phyloP scores from a whole-genome alignment of 257 asterid species.

The Capsicum pubescens region DNA sequence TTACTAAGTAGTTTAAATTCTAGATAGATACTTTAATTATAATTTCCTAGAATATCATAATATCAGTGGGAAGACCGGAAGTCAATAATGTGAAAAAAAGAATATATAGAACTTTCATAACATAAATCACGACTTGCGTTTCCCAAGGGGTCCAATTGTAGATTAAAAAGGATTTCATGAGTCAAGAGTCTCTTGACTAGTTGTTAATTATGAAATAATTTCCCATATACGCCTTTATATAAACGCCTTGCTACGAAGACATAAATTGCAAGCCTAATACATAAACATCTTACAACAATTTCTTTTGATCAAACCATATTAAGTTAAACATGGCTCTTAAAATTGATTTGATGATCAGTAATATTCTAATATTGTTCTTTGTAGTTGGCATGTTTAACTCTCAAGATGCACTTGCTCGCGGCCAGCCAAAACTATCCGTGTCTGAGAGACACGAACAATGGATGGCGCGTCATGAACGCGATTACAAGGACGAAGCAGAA shows the following conservation, averaged over 20 bases:
- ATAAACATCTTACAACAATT: background rate
- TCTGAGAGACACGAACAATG: slow-evolving; percentile 37
- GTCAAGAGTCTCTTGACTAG: background rate
- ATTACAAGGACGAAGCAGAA: slow-evolving; percentile 40
- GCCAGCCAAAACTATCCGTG: slow-evolving; percentile 23
- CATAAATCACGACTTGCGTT: background rate
- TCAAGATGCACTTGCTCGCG: slow-evolving; percentile 14
- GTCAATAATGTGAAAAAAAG: background rate
- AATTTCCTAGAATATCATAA: background rate
- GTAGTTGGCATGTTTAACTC: slow-evolving; percentile 23
- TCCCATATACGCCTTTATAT: background rate
- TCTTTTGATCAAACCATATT: background rate
- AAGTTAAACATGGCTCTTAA: background rate
- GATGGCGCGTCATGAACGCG: slow-evolving; percentile 43
- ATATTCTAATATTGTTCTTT: slow-evolving; percentile 18
- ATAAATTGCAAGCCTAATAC: background rate
- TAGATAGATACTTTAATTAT: background rate
- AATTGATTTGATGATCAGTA: background rate
- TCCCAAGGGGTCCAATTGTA: background rate
- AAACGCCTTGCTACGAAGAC: background rate
- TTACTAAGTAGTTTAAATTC: background rate
- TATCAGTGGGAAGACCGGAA: background rate
- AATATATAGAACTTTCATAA: background rate
- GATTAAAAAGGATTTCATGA: too few relatives aligned
- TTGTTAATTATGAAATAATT: background rate